Conservation (phyloP, 352 stramenopile genomes). For the Pythium angustatum region DNA sequence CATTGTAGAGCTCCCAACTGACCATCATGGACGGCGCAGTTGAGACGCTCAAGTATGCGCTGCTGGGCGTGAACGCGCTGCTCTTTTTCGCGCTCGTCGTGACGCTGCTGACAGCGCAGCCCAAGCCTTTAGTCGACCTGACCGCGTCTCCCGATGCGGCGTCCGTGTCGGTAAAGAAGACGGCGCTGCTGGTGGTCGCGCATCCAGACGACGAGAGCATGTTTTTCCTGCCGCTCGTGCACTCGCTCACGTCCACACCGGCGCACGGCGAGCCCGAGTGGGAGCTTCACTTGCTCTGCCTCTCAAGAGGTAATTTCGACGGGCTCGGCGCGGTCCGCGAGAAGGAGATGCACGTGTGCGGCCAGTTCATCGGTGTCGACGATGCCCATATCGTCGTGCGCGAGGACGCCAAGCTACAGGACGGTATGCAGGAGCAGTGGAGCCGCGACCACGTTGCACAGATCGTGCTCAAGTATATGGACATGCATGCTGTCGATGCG, state of each 20-base stretch:
- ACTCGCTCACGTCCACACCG: constrained; percentile 44
- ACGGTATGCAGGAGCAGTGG: constrained; percentile 86
- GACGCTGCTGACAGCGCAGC: constrained; percentile 32
- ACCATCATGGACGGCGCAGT: constrained; percentile 38
- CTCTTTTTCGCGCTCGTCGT: constrained; percentile 51
- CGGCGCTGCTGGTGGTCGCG: constrained; percentile 88
- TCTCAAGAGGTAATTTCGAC: constrained; percentile 92
- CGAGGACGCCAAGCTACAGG: constrained; percentile 82
- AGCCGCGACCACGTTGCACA: constrained; percentile 56
- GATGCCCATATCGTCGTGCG: constrained; percentile 57
- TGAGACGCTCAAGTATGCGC: constrained; percentile 58
- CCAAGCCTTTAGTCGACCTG: constrained; percentile 4
- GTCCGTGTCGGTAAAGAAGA: constrained; percentile 36
- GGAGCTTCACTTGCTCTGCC: constrained; percentile 87
- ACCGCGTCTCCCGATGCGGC: background rate
- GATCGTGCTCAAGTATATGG: constrained; percentile 57
- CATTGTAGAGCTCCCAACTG: constrained; percentile 10
- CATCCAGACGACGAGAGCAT: constrained; percentile 98
- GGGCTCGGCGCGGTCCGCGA: constrained; percentile 81
- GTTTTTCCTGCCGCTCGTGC: constrained; percentile 94
- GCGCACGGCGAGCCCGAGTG: constrained; percentile 30
- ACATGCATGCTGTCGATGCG: constrained; percentile 58
- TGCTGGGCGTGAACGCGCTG: constrained; percentile 60
- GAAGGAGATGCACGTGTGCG: constrained; percentile 77
- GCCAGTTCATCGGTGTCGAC: constrained; percentile 54